Evolutionary conservation across 2,329 filamentous ascomycete species (phyloP), one percentile per base, ranked within the genome.

Genomic region (Fusarium newnesense): DNA sequence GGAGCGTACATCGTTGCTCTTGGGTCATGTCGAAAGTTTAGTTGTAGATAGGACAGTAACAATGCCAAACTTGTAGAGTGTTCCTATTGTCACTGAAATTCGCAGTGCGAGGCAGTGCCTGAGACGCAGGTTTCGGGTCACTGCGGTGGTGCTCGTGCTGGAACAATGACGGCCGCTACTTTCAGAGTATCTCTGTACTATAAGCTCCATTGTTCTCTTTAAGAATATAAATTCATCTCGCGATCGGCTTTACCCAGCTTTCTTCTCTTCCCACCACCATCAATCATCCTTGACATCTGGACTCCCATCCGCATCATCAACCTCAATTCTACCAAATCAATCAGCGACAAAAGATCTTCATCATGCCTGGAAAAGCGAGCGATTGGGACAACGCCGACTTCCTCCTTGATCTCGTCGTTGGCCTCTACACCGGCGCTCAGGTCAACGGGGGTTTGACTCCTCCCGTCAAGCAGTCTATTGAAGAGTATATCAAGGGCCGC

Each of bases 331-430:
- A 30, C 26, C 32, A 26, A 34, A 47, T 39, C n/a, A 18, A 37
- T 7, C 44, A 43, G 15, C 61, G 24, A 19, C 21, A 36, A 43
- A 32, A 53, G 5, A 62, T 15, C 37, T 39, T 21, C 67, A 69
- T 34, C 58, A 80, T 79, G 77, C 61, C 75, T 30, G 66, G 67
- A 30, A 53, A 72, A 16, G 46, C 69, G 19, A 66, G 69, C 30
- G 60, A 73, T 40, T 84, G 82, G 83, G 79, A 80, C 13, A 80
- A 80, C 56, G 21, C 77, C 42, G 75, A 66, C 3, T 79, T 84
- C 65, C 79, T 84, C 30, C 72, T 75, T 62, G 78, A 83, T 32
- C 76, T 84, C 46, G 64, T 75, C 15, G 57, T 83, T 19, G 78
- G 74, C 15, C 75, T 84, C 9, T 83, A 82, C 67, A 70, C 77